A percentile compares a stretch with the other conserved stretches of the same genome.
Conservation (phyloP, 2,329 filamentous ascomycete species). For the Domatiomyces catenatus region DNA sequence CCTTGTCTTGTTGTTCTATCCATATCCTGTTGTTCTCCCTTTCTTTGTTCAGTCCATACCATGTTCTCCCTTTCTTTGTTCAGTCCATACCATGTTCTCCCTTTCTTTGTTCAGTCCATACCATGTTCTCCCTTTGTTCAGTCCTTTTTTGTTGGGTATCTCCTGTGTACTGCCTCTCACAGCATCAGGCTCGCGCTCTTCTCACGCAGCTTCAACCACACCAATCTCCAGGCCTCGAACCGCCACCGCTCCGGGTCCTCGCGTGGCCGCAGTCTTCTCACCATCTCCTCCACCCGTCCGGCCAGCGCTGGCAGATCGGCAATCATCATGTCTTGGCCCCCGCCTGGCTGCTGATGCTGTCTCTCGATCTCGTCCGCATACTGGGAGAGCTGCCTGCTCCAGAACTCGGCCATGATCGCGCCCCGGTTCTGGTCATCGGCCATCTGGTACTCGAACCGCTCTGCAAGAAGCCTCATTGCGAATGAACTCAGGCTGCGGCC, state of each 20-base stretch:
- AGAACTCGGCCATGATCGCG: not conserved
- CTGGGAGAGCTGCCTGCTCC: not conserved
- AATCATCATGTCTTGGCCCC: not conserved
- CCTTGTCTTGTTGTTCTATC: too few relatives aligned
- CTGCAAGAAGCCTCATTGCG: not conserved
- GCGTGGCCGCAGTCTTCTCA: not conserved
- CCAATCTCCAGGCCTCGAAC: not conserved
- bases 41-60: too few relatives aligned
- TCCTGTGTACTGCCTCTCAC: too few relatives aligned
- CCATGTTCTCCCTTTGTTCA: too few relatives aligned
- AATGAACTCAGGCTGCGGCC: not conserved
- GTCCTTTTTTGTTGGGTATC: too few relatives aligned
- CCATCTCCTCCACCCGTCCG: not conserved
- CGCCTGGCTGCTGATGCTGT: not conserved
- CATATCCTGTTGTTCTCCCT: too few relatives aligned
- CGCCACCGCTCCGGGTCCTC: not conserved
- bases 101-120: too few relatives aligned
- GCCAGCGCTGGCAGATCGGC: not conserved
- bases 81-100: too few relatives aligned
- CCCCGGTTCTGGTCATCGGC: not conserved
- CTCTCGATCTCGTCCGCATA: not conserved
- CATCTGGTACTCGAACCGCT: not conserved
- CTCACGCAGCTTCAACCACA: not conserved
- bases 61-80: too few relatives aligned
- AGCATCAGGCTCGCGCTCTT: not conserved